Evolutionary conservation across 2,329 filamentous ascomycete genomes (phyloP).

Genomic region (Neofusicoccum laricinum): DNA sequence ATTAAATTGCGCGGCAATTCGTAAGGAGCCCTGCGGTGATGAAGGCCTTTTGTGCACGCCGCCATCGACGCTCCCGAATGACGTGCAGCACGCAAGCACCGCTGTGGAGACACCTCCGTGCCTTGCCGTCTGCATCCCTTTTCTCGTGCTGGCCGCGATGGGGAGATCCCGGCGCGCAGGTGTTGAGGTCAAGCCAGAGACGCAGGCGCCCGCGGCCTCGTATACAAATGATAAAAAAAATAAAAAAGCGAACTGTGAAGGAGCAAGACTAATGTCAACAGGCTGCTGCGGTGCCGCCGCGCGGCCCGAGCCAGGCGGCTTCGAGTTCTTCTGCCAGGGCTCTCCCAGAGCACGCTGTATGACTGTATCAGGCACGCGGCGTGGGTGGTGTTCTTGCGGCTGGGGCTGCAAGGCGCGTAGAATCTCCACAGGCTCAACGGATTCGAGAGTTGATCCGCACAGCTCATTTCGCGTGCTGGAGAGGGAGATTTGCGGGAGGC

Average conservation of each 20-base stretch:
- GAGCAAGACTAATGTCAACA: not conserved
- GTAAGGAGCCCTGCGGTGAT: slow-evolving; percentile 10
- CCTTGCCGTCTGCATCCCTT: not conserved
- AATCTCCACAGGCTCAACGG: slow-evolving; percentile 6
- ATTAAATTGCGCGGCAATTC: slow-evolving; percentile 2
- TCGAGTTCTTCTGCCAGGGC: not conserved
- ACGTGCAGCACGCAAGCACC: slow-evolving; percentile 6
- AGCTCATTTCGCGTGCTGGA: slow-evolving; percentile 14
- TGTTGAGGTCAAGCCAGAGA: not conserved
- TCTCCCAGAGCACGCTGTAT: not conserved
- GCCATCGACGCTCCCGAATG: not conserved
- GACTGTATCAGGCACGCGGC: not conserved
- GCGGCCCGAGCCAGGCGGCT: not conserved
- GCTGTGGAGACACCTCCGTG: slow-evolving; percentile 7
- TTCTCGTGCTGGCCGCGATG: not conserved
- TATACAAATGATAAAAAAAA: not conserved
- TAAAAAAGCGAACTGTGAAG: not conserved
- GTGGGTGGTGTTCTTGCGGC: not conserved
- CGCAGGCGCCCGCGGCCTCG: not conserved
- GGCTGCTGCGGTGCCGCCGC: not conserved
- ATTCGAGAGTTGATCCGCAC: slow-evolving; percentile 5
- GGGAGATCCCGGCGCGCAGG: not conserved
- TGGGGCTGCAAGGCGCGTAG: not conserved
- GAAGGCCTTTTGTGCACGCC: slow-evolving; percentile 1
- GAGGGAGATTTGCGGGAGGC: slow-evolving; percentile 14